phyloP scores from a whole-genome alignment of 1,284 basidiomycete genomes.

The Cutaneotrichosporon sp. region DNA sequence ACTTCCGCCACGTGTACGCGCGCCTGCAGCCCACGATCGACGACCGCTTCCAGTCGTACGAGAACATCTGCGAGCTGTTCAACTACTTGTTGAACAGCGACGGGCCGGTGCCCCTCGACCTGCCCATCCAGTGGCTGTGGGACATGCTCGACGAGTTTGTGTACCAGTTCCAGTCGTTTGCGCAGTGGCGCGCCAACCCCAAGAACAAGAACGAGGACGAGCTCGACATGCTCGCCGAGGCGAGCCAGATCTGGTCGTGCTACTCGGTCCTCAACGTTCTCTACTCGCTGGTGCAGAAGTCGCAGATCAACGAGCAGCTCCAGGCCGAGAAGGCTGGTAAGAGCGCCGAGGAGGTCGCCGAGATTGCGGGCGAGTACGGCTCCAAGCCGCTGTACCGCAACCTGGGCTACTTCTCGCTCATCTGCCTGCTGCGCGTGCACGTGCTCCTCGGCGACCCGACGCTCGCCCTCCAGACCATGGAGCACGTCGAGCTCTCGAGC shows the following conservation, averaged over 20 bases:
- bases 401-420: conserved; percentile 96
- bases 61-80: conserved; percentile 97
- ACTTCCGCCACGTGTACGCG: conserved; percentile 81
- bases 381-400: conserved; percentile 85
- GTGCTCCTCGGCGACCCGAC: conserved; percentile 94
- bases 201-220: conserved; percentile 89
- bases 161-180: conserved; percentile 97
- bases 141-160: conserved; percentile 99
- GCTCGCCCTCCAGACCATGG: conserved; percentile 86
- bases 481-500: conserved; percentile 85
- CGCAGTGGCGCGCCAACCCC: conserved; percentile 83
- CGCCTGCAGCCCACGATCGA: conserved; percentile 92
- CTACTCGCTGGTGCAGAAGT: conserved; percentile 97
- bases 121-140: conserved; percentile 97
- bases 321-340: conserved; percentile 77
- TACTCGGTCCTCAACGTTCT: conserved; percentile 97
- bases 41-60: conserved; percentile 97
- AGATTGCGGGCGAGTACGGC: conserved; percentile 90
- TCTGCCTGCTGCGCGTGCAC: conserved; percentile 93
- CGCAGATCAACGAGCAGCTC: conserved; percentile 91
- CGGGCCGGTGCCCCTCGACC: conserved; percentile 81
- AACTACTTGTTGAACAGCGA: conserved; percentile 97
- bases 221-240: conserved; percentile 70
- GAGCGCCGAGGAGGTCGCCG: conserved; percentile 75
- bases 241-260: conserved; percentile 87